A percentile compares a stretch with the other conserved stretches of the same genome.
Conservation (phyloP, 176 grass and related monocot genomes). For the Zea luxurians region DNA sequence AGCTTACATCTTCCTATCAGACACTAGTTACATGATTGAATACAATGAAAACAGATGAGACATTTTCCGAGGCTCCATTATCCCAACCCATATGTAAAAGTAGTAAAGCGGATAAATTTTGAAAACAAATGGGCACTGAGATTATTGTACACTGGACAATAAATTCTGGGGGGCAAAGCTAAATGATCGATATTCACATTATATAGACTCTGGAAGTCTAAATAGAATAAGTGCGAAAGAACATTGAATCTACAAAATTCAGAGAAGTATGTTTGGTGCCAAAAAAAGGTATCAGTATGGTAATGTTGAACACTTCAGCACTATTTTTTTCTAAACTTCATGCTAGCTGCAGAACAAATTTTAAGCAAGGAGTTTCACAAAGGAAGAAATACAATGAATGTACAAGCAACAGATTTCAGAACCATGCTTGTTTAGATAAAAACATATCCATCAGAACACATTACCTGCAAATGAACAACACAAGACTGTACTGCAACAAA, state of each 20-base stretch:
- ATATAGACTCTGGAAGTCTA: background rate
- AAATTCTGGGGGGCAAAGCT: background rate
- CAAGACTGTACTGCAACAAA: conserved; percentile 99
- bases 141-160: background rate
- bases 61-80: background rate
- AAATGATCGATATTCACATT: background rate
- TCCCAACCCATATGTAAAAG: background rate
- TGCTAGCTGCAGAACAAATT: conserved; percentile 18
- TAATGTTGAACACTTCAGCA: background rate
- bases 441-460: background rate
- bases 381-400: background rate
- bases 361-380: conserved; percentile 11
- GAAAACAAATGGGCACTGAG: background rate
- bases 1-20: background rate
- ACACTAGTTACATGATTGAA: background rate
- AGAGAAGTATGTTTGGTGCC: background rate
- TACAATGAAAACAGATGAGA: background rate
- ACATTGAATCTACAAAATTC: conserved; percentile 15
- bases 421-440: background rate
- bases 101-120: background rate
- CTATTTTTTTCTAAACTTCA: background rate
- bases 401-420: background rate
- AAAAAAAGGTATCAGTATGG: background rate
- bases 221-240: conserved; percentile 20
- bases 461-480: conserved; percentile 98